Base-by-base conservation (phyloP, 345 rosid genomes). In the Eutrema heterophyllum region DNA sequence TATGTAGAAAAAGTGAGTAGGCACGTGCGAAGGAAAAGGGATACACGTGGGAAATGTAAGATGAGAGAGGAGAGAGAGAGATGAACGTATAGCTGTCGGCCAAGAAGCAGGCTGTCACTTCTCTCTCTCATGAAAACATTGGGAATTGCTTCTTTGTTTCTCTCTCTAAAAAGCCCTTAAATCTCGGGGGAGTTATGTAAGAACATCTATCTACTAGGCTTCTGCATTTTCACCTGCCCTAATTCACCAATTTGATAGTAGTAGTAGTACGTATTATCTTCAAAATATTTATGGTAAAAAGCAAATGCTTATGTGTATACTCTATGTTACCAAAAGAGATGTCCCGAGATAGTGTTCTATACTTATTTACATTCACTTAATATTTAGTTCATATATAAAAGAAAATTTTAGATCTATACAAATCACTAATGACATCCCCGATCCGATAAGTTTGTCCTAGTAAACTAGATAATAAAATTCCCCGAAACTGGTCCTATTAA, bases 211-310 rank as follows among this genome's bases (percentile, higher is more conserved):
- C 64, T 53, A 46, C 61, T 76, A 76, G 80, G 77, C 73, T 59
- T 58, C 81, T 78, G 81, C 77, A 70, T 69, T 77, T 77, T 78
- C 68, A 71, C 77, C 81, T 77, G 81, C 81, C 81, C 77, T 58
- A 77, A 70, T 70, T 60, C 30, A 70, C 54, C 50, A 62, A 51
- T 56, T 33, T 55, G 35, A 7, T 21, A 21, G 24, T 21, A 18
- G n/a, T n/a, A n/a, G n/a, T 18, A 21, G 24, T 21, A 21, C 24
- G 24, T 21, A 4, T 46, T 46, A 12, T 24, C 54, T 41, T 32
- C 65, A 9, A 43, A 2, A 44, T 11, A 10, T 24, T 48, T 18
- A 26, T 44, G 45, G 6, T 39, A 29, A 45, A 57, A 30, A 26
- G 13, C 58, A 7, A 60, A 24, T 67, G 51, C 52, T 18, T 64